Evolutionary conservation across 495 filamentous ascomycete species (phyloP), one percentile per base, ranked within the genome.

Genomic region (Tuber indicum): DNA sequence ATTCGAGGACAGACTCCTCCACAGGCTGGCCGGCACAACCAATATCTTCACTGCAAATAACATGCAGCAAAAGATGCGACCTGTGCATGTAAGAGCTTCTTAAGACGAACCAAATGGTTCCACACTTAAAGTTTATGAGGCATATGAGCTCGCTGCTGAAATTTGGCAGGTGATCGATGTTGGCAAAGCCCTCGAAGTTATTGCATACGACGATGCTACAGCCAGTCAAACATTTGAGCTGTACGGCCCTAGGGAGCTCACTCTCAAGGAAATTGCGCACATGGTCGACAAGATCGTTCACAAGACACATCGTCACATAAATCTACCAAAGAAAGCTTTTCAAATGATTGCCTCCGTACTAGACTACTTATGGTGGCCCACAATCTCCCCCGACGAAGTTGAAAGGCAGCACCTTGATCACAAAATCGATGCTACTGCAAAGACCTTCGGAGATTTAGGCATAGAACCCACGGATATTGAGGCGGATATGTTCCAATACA

Each of bases 331-430:
- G 87, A 76, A 84, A 2, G 81, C 96, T 76, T 85, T 93, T 76
- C 93, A 94, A 87, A 90, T 92, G 19, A 74, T 88, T 19, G 91
- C 93, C 21, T 86, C 89, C 44, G 83, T 92, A 52, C 84, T 97
- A 58, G 97, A 97, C 88, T 89, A 89, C 81, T 82, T 87, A 69
- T 99, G 94, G 94, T 99, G 93, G 93, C 91, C 90, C 49, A 89
- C 91, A 43, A 87, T 91, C 52, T 93, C 91, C 32, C 89, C 91
- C n/a, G 96, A 98, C 81, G 89, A 96, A 83, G 88, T 99, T 21
- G 94, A 97, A 88, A 88, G 92, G 70, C 94, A 99, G 85, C 98
- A 96, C 87, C 89, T 96, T 80, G 92, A 98, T 85, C 96, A 98
- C 85, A 88, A 89, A 81, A 96, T 99, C 82, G 96, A 99, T 86